Evolutionary conservation across 2,329 filamentous ascomycete species (phyloP).

Genomic region (Thermoascus crustaceus): DNA sequence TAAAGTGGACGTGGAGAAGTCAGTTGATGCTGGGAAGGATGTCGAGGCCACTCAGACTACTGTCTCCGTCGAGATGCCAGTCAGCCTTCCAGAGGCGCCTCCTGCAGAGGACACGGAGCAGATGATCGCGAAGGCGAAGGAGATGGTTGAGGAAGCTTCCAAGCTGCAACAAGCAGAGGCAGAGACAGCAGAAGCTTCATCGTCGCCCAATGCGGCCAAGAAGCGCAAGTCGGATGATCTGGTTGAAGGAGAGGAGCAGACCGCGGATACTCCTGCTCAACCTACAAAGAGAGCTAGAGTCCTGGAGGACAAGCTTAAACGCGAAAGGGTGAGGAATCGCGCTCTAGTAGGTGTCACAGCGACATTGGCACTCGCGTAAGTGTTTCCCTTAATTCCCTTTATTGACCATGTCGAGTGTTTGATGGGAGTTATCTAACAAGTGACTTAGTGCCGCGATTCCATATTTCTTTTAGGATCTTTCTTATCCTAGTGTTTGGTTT

Average conservation of each 20-base stretch:
- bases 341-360: constrained; percentile 80
- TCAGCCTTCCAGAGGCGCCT: constrained; percentile 57
- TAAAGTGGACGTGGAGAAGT: constrained; percentile 62
- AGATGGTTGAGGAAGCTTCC: constrained; percentile 72
- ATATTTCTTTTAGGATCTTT: constrained; percentile 36
- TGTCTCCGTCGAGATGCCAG: constrained; percentile 68
- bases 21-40: constrained; percentile 46
- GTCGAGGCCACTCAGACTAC: constrained; percentile 63
- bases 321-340: constrained; percentile 77
- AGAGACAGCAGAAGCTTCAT: constrained; percentile 23
- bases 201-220: constrained; percentile 34
- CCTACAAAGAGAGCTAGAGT: constrained; percentile 62
- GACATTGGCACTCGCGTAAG: constrained; percentile 84
- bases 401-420: constrained; percentile 1
- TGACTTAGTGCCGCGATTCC: constrained; percentile 36
- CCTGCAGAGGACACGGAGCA: constrained; percentile 68
- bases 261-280: constrained; percentile 32
- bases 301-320: constrained; percentile 68
- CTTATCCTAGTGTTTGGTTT: constrained; percentile 4
- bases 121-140: constrained; percentile 78
- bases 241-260: constrained; percentile 38
- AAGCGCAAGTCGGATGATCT: constrained; percentile 72
- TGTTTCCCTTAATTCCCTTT: constrained; percentile 22
- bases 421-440: constrained; percentile 14
- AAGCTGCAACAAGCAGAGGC: constrained; percentile 35